These are phyloP conservation scores for Parastagonospora avenae DNA, from an alignment of 2,329 filamentous ascomycete genomes.

Conservation along the genomic window DNA sequence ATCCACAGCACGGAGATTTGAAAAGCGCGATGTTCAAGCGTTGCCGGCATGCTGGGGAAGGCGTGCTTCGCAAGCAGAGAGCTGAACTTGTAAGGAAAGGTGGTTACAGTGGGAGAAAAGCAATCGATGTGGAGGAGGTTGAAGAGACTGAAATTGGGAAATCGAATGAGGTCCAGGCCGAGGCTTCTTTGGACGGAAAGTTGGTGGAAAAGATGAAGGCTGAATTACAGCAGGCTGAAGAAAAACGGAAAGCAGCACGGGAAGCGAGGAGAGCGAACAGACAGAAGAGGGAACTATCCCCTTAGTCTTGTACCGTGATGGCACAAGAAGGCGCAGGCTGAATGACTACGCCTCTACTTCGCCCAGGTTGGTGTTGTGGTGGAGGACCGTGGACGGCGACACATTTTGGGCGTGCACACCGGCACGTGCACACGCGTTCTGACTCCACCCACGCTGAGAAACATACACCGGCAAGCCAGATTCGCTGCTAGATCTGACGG, in stretches of 20 bases:
- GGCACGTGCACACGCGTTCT: slow-evolving; percentile 4
- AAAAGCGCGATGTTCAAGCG: background rate
- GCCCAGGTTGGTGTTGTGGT: background rate
- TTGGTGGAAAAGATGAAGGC: background rate
- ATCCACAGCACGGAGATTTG: background rate
- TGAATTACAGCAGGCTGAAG: background rate
- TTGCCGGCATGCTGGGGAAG: background rate
- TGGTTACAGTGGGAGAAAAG: background rate
- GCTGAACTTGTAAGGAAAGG: background rate
- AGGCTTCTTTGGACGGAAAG: background rate
- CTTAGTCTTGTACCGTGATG: background rate
- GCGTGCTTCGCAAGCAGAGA: background rate
- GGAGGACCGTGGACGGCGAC: background rate
- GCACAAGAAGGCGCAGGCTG: background rate
- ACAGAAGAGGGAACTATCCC: background rate
- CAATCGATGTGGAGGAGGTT: background rate
- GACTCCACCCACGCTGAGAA: background rate
- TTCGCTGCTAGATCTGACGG: background rate
- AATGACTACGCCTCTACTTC: too few species aligned
- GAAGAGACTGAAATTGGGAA: background rate
- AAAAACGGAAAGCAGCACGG: background rate
- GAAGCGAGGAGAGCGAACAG: background rate
- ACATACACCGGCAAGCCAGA: background rate
- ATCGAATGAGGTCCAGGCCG: too few species aligned
- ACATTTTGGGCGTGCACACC: too few species aligned